phyloP scores from a whole-genome alignment of 2,329 filamentous ascomycete genomes.

The Stromatinia cepivora region DNA sequence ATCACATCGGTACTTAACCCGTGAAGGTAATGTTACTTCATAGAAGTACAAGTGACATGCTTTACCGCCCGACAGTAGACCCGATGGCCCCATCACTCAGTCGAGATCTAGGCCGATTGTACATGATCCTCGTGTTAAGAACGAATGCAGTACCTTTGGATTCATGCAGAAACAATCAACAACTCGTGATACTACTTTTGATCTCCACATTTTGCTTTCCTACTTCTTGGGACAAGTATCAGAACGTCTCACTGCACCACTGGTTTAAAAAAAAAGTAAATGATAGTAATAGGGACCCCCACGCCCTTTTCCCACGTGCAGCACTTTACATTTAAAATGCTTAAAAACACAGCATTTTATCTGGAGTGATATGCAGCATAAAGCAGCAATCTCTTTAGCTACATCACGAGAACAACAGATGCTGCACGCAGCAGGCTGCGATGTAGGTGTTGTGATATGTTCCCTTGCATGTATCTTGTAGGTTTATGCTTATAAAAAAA shows the following conservation, averaged over 20 bases:
- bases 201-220: slow-evolving; percentile 4
- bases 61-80: neutral
- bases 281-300: slow-evolving; percentile 1
- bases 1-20: neutral
- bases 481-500: neutral
- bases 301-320: slow-evolving; percentile 1
- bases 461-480: slow-evolving; percentile 5
- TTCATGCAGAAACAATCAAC: neutral
- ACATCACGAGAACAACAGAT: slow-evolving; percentile 25
- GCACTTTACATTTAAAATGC: neutral
- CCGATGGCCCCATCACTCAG: slow-evolving; percentile 13
- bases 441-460: slow-evolving; percentile 4
- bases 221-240: neutral
- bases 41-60: slow-evolving; percentile 14
- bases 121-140: neutral
- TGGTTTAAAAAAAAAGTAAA: neutral
- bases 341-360: slow-evolving; percentile 7
- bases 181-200: neutral
- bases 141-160: neutral
- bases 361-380: neutral
- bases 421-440: slow-evolving; percentile 19
- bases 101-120: slow-evolving; percentile 18
- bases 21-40: neutral
- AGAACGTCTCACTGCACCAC: slow-evolving; percentile 5
- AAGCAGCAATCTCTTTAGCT: slow-evolving; percentile 21